Evolutionary conservation across 805 yeast genomes (phyloP).

Genomic region (Candida sakaeoensis): DNA sequence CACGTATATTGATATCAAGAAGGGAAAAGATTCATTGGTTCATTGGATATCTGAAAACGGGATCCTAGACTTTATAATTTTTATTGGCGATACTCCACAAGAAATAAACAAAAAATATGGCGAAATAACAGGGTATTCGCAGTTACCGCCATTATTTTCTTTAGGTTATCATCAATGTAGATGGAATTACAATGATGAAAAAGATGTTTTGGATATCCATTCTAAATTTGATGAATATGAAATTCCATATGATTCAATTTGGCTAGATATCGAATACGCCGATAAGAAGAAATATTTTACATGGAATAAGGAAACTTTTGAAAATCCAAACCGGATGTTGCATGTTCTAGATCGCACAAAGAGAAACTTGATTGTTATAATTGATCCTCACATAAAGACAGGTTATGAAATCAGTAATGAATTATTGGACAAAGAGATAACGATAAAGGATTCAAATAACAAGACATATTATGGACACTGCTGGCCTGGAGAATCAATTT

Average conservation of each 20-base stretch:
- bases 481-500: slow-evolving; percentile 96
- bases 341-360: slow-evolving; percentile 62
- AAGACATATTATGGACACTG: slow-evolving; percentile 76
- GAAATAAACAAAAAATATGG: slow-evolving; percentile 62
- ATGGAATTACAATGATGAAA: slow-evolving; percentile 92
- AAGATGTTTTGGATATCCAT: slow-evolving; percentile 74
- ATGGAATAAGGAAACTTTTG: slow-evolving; percentile 75
- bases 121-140: slow-evolving; percentile 64
- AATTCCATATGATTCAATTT: slow-evolving; percentile 86
- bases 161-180: slow-evolving; percentile 94
- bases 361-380: slow-evolving; percentile 75
- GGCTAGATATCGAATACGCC: slow-evolving; percentile 94
- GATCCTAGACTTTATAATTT: slow-evolving; percentile 65
- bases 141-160: slow-evolving; percentile 73
- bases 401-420: slow-evolving; percentile 62
- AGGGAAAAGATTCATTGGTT: slow-evolving; percentile 36
- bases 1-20: slow-evolving; percentile 73
- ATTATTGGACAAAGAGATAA: slow-evolving; percentile 40
- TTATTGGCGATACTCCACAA: slow-evolving; percentile 57
- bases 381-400: slow-evolving; percentile 87
- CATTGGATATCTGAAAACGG: slow-evolving; percentile 98
- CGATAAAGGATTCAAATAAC: slow-evolving; percentile 46
- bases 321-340: slow-evolving; percentile 71
- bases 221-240: slow-evolving; percentile 64
- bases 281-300: slow-evolving; percentile 86